Evolutionary conservation across 805 yeast genomes (phyloP).

Genomic region (Kregervanrija fluxuum): DNA sequence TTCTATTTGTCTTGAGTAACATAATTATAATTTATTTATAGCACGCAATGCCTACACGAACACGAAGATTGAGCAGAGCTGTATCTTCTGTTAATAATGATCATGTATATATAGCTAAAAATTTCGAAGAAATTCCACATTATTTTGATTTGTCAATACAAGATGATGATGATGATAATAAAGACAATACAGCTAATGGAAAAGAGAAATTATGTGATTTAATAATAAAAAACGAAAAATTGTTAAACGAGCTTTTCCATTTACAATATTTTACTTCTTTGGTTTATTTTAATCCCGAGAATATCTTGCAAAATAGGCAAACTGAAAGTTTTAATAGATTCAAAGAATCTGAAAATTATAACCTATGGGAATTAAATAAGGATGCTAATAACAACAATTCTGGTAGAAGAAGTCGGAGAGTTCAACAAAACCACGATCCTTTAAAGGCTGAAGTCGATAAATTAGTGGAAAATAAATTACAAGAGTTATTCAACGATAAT

Average conservation of each 20-base stretch:
- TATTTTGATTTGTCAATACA: too few relatives aligned
- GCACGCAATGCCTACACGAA: too few relatives aligned
- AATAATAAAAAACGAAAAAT: conserved; percentile 37
- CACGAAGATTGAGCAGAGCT: too few relatives aligned
- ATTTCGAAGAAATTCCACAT: too few relatives aligned
- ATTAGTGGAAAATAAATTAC: not conserved
- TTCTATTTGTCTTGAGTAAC: too few relatives aligned
- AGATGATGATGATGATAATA: too few relatives aligned
- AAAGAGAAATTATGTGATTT: conserved; percentile 35
- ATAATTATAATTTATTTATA: too few relatives aligned
- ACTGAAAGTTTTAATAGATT: conserved; percentile 9
- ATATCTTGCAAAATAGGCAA: conserved; percentile 25
- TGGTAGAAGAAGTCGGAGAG: conserved; percentile 5
- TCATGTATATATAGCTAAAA: too few relatives aligned
- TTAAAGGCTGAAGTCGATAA: conserved; percentile 18
- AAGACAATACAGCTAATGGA: not conserved
- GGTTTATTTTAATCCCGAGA: conserved; percentile 52
- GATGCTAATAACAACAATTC: not conserved
- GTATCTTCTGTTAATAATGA: too few relatives aligned
- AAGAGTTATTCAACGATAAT: conserved; percentile 5
- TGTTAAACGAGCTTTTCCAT: conserved; percentile 58
- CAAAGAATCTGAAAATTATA: conserved; percentile 4
- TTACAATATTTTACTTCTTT: conserved; percentile 53
- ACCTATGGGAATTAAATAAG: not conserved
- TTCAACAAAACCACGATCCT: conserved; percentile 13